These are phyloP conservation scores for Pseudogymnoascus sp. DNA, from an alignment of 2,329 filamentous ascomycete genomes.

Conservation along the genomic window DNA sequence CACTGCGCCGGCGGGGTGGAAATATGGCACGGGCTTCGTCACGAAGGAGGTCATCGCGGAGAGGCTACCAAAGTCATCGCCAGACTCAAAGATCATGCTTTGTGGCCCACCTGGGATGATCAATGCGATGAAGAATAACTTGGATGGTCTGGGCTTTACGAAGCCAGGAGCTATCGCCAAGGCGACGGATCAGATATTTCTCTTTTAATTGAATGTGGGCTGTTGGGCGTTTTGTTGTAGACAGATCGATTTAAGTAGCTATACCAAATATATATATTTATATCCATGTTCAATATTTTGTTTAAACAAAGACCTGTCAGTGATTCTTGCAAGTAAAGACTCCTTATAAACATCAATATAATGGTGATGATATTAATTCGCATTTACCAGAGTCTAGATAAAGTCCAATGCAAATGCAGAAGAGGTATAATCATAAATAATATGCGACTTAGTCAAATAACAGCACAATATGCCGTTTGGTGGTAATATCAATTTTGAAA, in stretches of 20 bases:
- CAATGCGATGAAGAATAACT: conserved; percentile 45
- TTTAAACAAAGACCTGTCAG: background rate
- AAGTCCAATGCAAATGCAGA: background rate
- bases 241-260: background rate
- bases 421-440: background rate
- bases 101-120: conserved; percentile 58
- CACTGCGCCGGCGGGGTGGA: conserved; percentile 40
- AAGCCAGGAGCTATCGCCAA: conserved; percentile 43
- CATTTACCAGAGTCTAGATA: background rate
- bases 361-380: background rate
- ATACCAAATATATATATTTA: background rate
- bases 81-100: conserved; percentile 46
- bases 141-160: conserved; percentile 44
- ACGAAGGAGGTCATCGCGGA: conserved; percentile 43
- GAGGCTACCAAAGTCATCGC: conserved; percentile 38
- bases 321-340: background rate
- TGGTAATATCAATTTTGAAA: background rate
- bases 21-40: conserved; percentile 42
- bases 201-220: conserved; percentile 33
- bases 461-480: background rate
- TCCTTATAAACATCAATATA: background rate
- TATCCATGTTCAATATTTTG: background rate
- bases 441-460: background rate
- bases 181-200: conserved; percentile 49
- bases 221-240: background rate